phyloP scores from a whole-genome alignment of 495 filamentous ascomycete species.

The Cenococcum geophilum region DNA sequence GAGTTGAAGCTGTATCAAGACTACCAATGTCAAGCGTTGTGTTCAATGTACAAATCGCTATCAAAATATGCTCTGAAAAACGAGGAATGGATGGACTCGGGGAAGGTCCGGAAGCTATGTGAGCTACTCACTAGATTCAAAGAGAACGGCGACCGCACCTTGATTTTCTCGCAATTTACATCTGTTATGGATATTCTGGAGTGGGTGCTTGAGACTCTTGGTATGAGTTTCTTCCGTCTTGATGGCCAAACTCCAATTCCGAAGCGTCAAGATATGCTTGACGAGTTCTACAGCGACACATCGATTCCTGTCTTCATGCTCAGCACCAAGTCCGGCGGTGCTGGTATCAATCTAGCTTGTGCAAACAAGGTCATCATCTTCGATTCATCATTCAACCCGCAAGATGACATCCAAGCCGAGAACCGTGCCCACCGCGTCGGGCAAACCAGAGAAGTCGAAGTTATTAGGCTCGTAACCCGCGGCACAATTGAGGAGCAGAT shows the following conservation, averaged over 20 bases:
- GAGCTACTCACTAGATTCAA: slow-evolving; percentile 66
- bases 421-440: slow-evolving; percentile 94
- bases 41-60: slow-evolving; percentile 59
- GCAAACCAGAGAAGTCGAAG: slow-evolving; percentile 81
- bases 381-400: slow-evolving; percentile 90
- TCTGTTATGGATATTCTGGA: slow-evolving; percentile 87
- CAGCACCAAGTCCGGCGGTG: slow-evolving; percentile 87
- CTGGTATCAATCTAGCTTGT: slow-evolving; percentile 88
- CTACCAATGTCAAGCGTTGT: slow-evolving; percentile 77
- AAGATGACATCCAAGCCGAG: slow-evolving; percentile 93
- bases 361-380: slow-evolving; percentile 98
- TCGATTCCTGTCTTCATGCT: slow-evolving; percentile 87
- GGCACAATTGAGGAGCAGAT: slow-evolving; percentile 93
- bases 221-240: slow-evolving; percentile 69
- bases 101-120: slow-evolving; percentile 74
- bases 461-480: slow-evolving; percentile 71
- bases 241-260: slow-evolving; percentile 81
- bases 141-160: slow-evolving; percentile 73
- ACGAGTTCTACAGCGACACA: slow-evolving; percentile 69
- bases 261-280: slow-evolving; percentile 77
- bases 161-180: slow-evolving; percentile 90
- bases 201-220: slow-evolving; percentile 65
- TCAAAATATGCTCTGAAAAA: slow-evolving; percentile 63
- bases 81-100: slow-evolving; percentile 84
- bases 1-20: slow-evolving; percentile 72